Base-by-base conservation (phyloP, 768 basidiomycete species). In the Xerocomus spinulosus region DNA sequence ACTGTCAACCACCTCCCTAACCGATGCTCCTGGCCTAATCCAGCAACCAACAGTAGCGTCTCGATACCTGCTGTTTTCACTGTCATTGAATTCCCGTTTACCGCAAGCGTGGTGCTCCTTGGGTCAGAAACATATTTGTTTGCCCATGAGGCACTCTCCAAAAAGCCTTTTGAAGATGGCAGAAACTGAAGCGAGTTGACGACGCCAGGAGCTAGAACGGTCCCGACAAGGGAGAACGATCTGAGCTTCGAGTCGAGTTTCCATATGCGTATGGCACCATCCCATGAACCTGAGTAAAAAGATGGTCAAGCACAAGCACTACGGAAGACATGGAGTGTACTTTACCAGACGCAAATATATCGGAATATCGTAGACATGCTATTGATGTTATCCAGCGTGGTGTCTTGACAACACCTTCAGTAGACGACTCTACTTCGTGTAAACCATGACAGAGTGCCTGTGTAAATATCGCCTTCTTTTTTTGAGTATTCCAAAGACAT, bases 391-490 rank as follows among this genome's bases (percentile, higher is more conserved):
- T 82, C 93, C 94, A 98, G 18, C 95, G 78, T 18, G 93, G 89
- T 23, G 83, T 85, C 37, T 75, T 76, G 36, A 95, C 76, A 30
- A 78, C 58, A 15, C 87, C 89, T 58, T 89, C 91, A 0, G 83
- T 82, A 47, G 86, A 79, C 1, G 86, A 87, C 13, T 75, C 67
- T 6, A 74, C 71, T 63, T 87, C 81, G 54, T 87, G 77, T 36
- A 93, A 68, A 5, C 96, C 96, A 64, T 99, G 96, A 4, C 92
- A 89, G 37, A 97, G 70, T 6, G 85, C 75, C 49, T 87, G 81
- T 0, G 85, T 90, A 68, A 89, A 96, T 36, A 95, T 71, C 0
- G 96, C 92, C 68, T 98, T 98, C 74, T 98, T 97, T 76, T 92
- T 95, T 51, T 79, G 78, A 9, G 82, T 96, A 25, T 77, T 81